Percentiles rank a stretch among this genome's conserved stretches.
These are phyloP conservation scores for Protomyces inundatus DNA, from an alignment of 1,139 yeast genomes.

Conservation along the genomic window DNA sequence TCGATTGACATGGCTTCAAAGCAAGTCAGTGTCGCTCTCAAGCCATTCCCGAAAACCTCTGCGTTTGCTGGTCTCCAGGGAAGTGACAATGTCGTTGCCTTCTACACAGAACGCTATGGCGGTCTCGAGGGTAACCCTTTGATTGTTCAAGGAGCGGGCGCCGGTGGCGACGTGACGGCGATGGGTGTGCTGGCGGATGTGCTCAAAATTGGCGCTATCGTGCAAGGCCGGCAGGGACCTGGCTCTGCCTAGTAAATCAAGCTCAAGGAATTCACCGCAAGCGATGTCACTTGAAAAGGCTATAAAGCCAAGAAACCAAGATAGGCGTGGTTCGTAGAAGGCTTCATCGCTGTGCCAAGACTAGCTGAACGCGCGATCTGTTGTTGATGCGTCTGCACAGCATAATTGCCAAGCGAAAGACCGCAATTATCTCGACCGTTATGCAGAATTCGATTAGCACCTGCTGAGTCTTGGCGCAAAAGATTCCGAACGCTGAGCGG, in stretches of 20 bases:
- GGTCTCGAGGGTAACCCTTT: slow-evolving; percentile 60
- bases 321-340: no score
- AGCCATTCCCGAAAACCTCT: slow-evolving; percentile 70
- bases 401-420: no score
- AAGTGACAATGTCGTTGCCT: slow-evolving; percentile 89
- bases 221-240: background rate
- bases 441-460: no score
- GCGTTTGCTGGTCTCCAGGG: slow-evolving; percentile 96
- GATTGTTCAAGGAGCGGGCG: slow-evolving; percentile 97
- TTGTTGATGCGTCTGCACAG: no score
- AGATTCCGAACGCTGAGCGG: no score
- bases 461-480: no score
- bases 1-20: slow-evolving; percentile 58
- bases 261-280: no score
- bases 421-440: no score
- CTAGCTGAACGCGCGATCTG: no score
- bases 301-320: no score
- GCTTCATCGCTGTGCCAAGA: no score
- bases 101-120: slow-evolving; percentile 77
- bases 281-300: no score
- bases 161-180: slow-evolving; percentile 98
- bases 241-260: background rate
- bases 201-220: slow-evolving; percentile 66
- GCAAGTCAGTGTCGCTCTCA: slow-evolving; percentile 65
- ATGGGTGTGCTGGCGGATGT: slow-evolving; percentile 96